These are phyloP conservation scores for Wolfiporia cocos DNA, from an alignment of 1,284 basidiomycete species.

Conservation along the genomic window DNA sequence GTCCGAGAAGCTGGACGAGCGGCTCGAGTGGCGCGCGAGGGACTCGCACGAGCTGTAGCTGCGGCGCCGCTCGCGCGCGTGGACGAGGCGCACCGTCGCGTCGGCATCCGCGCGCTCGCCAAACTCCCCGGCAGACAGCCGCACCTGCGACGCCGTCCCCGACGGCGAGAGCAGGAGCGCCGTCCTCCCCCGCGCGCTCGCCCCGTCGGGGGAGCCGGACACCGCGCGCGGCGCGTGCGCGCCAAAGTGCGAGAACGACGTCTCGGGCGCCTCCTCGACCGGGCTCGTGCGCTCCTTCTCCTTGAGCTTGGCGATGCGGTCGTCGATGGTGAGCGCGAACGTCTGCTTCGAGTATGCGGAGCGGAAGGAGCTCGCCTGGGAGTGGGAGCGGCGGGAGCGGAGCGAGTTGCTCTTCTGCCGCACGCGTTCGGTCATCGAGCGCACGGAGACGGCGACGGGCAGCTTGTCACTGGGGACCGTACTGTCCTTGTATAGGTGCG, in stretches of 20 bases:
- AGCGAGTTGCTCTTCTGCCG: constrained; percentile 17
- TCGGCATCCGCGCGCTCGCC: constrained; percentile 7
- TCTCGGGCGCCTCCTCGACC: constrained; percentile 16
- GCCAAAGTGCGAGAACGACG: constrained; percentile 8
- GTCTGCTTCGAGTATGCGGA: constrained; percentile 2
- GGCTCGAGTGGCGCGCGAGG: background rate
- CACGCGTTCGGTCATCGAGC: constrained; percentile 19
- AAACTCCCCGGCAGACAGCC: constrained; percentile 10
- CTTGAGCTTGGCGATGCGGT: background rate
- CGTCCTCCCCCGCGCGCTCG: constrained; percentile 5
- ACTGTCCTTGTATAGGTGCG: constrained; percentile 67
- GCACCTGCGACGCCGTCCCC: constrained; percentile 15
- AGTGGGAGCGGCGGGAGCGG: constrained; percentile 12
- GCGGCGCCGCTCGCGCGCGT: constrained; percentile 15
- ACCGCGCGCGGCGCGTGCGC: constrained; percentile 2
- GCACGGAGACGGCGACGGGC: constrained; percentile 23
- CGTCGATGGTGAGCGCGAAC: background rate
- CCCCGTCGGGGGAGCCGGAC: constrained; percentile 1
- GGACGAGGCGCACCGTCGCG: constrained; percentile 27
- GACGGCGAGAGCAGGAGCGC: constrained; percentile 13
- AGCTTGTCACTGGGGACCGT: constrained; percentile 31
- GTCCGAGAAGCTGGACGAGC: constrained; percentile 3
- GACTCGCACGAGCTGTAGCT: constrained; percentile 9
- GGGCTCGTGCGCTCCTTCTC: constrained; percentile 10
- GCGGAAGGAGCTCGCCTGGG: constrained; percentile 10